A percentile compares a stretch with the other conserved stretches of the same genome.
These are phyloP conservation scores for Ulvella scutata DNA, from an alignment of 139 green algal genomes.

Conservation along the genomic window DNA sequence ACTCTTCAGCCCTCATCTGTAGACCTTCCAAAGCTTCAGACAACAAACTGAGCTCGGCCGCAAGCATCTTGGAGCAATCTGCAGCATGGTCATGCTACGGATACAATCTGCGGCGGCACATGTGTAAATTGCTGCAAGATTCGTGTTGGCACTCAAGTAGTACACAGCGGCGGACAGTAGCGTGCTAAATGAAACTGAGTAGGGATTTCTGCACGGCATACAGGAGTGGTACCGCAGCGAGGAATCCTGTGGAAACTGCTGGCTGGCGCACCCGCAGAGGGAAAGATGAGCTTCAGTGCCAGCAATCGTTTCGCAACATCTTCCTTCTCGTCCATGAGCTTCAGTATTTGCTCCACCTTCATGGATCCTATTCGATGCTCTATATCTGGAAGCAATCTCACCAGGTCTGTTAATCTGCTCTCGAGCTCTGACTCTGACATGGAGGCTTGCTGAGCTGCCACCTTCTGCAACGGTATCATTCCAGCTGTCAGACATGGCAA, in stretches of 20 bases:
- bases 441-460: constrained; percentile 30
- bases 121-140: no score
- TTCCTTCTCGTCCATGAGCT: constrained; percentile 12
- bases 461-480: no score
- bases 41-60: constrained; percentile 29
- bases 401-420: constrained; percentile 26
- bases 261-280: constrained; percentile 12
- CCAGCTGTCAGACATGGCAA: no score
- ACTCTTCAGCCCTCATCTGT: constrained; percentile 6
- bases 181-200: no score
- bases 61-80: constrained; percentile 30
- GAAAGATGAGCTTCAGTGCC: constrained; percentile 39
- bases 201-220: no score
- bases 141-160: no score
- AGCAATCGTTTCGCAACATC: constrained; percentile 31
- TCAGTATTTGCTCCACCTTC: constrained; percentile 22
- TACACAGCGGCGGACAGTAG: no score
- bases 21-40: constrained; percentile 28
- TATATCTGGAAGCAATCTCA: constrained; percentile 29
- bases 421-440: constrained; percentile 43
- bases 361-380: constrained; percentile 17
- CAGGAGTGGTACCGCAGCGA: no score
- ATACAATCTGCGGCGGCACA: no score
- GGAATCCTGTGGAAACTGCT: no score
- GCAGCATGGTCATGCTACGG: no score